Conservation (phyloP, 2,329 filamentous ascomycete species). For the Clarireedia monteithiana region DNA sequence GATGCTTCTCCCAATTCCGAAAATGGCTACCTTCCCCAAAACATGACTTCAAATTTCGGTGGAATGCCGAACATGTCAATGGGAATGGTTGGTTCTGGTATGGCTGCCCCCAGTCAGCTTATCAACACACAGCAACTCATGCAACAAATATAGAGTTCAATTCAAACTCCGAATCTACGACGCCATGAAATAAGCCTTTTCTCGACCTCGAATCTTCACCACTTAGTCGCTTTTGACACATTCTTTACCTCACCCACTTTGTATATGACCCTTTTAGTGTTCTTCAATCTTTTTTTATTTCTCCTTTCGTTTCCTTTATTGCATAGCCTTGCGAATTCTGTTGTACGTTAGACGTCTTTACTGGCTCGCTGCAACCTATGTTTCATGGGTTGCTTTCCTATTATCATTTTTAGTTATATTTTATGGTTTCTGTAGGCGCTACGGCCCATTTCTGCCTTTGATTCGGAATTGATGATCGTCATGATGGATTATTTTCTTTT, state of each 20-base stretch:
- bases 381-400: not conserved
- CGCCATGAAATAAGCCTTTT: not conserved
- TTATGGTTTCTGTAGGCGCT: slow-evolving; percentile 6
- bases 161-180: not conserved
- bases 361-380: not conserved
- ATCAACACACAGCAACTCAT: slow-evolving; percentile 30
- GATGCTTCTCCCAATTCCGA: slow-evolving; percentile 70
- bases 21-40: slow-evolving; percentile 46
- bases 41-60: slow-evolving; percentile 21
- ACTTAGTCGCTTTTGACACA: slow-evolving; percentile 5
- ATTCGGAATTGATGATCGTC: slow-evolving; percentile 6
- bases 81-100: slow-evolving; percentile 25
- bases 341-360: slow-evolving; percentile 2
- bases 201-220: not conserved
- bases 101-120: slow-evolving; percentile 32
- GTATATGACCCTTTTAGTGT: slow-evolving; percentile 9
- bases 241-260: slow-evolving; percentile 7
- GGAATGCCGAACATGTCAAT: slow-evolving; percentile 16
- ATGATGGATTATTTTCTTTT: slow-evolving; percentile 9
- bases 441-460: slow-evolving; percentile 4
- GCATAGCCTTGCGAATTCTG: slow-evolving; percentile 24
- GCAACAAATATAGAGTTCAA: slow-evolving; percentile 24
- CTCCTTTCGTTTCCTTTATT: slow-evolving; percentile 12
- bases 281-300: slow-evolving; percentile 5
- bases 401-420: slow-evolving; percentile 1